Conservation (phyloP, 1,284 basidiomycete genomes). For the Kalmanozyma brasiliensis region DNA sequence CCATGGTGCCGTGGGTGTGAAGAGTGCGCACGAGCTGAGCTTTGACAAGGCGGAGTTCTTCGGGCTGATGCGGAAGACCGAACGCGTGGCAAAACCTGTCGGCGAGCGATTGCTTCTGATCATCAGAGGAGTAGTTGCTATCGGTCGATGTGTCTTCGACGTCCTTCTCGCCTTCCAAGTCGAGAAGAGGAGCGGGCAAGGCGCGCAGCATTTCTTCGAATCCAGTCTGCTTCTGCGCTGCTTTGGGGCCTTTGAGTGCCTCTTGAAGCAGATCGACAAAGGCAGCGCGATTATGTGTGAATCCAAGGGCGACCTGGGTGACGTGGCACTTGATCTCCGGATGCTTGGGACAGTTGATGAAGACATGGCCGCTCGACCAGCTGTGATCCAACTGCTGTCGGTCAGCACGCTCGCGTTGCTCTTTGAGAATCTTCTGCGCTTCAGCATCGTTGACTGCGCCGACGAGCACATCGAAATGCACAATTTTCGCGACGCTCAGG, state of each 20-base stretch:
- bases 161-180: constrained; percentile 24
- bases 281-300: constrained; percentile 28
- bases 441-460: constrained; percentile 23
- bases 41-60: constrained; percentile 49
- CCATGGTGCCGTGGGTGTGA: constrained; percentile 56
- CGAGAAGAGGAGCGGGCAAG: constrained; percentile 33
- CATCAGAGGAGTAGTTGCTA: constrained; percentile 12
- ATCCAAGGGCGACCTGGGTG: constrained; percentile 31
- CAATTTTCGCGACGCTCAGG: constrained; percentile 48
- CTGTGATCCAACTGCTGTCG: constrained; percentile 25
- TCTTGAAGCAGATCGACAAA: constrained; percentile 34
- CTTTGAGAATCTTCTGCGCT: neutral
- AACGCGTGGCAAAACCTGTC: constrained; percentile 45
- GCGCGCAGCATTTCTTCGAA: constrained; percentile 12
- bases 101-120: constrained; percentile 17
- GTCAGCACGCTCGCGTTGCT: constrained; percentile 12
- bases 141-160: constrained; percentile 9
- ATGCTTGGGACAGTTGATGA: constrained; percentile 34
- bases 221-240: constrained; percentile 2
- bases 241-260: constrained; percentile 13
- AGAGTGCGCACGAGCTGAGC: constrained; percentile 54
- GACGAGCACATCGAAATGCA: constrained; percentile 37
- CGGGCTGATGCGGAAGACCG: constrained; percentile 31
- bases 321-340: constrained; percentile 40
- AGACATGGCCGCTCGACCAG: constrained; percentile 23